Evolutionary conservation across 805 yeast species (phyloP).

Genomic region (Jamesozyma piceae): DNA sequence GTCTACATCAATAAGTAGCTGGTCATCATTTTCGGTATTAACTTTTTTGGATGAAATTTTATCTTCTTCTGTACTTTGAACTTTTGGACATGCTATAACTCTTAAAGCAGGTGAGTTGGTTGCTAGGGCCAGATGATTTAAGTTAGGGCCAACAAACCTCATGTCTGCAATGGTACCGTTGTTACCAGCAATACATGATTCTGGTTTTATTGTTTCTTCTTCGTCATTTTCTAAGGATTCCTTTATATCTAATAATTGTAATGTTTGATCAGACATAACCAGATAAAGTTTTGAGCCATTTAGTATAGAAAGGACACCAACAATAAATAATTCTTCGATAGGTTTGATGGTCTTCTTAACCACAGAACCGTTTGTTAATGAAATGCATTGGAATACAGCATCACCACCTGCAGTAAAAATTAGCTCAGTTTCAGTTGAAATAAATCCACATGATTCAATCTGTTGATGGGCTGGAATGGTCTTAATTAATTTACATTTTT

Average conservation of each 20-base stretch:
- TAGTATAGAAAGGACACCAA: constrained; percentile 43
- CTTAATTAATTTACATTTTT: constrained; percentile 44
- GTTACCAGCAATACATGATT: constrained; percentile 71
- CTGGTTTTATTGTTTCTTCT: constrained; percentile 33
- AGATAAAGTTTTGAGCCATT: constrained; percentile 34
- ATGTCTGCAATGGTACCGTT: constrained; percentile 94
- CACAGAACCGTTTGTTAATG: constrained; percentile 39
- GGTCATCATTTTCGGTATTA: constrained; percentile 3
- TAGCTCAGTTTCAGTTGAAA: constrained; percentile 33
- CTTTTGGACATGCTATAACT: constrained; percentile 40
- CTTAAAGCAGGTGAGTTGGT: constrained; percentile 88
- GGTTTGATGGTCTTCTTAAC: constrained; percentile 38
- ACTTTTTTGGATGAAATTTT: background rate
- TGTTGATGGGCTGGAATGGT: constrained; percentile 69
- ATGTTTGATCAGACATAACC: constrained; percentile 78
- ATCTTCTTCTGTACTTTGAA: background rate
- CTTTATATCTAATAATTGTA: constrained; percentile 40
- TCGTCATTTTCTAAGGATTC: constrained; percentile 25
- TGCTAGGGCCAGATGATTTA: constrained; percentile 63
- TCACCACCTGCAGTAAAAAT: constrained; percentile 69
- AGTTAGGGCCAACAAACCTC: constrained; percentile 58
- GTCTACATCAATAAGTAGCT: constrained; percentile 45
- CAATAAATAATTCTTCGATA: constrained; percentile 63
- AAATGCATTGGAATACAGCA: constrained; percentile 61
- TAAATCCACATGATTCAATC: constrained; percentile 61